Base-by-base conservation (phyloP, 2,329 filamentous ascomycete genomes). In the Neonectria punicea region DNA sequence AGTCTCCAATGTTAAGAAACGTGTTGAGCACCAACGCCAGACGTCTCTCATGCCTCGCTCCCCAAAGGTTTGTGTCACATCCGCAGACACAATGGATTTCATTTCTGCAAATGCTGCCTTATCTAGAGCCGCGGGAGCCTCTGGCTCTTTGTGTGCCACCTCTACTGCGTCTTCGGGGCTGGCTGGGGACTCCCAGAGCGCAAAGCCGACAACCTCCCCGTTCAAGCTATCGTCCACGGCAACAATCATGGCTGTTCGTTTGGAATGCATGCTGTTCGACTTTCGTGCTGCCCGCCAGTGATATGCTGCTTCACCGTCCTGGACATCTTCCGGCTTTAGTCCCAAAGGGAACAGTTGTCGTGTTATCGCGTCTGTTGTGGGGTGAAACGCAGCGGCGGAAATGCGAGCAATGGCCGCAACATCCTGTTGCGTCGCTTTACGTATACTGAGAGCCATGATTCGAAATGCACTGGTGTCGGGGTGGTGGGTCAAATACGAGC, bases 211-310 rank as follows among this genome's bases (percentile, higher is more conserved):
- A 43, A 63, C 34, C 5, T 34, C 18, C 2, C 47, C 53, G 34
- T 59, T 9, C 43, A 39, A 34, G 6, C 30, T 39, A 30, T 53
- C 54, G 3, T 63, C 61, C 3, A 49, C 14, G 1, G 54, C 61
- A 13, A 58, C 54, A 14, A 44, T 58, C 11, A 58, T 47, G 18
- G 47, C 41, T 1, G 18, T 54, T 14, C 61, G 41, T 2, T 53
- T 16, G 2, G 54, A 58, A 2, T 34, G n/a, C 49, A 63, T 28
- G n/a, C n/a, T 63, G 16, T 49, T 30, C 5, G 61, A 53, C 30
- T 63, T 63, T 20, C 61, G 54, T 22, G 61, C 61, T n/a, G 41
- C 47, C 2, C 61, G 54, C 61, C 61, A 63, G 7, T 49, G 22
- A 20, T 46, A 41, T 5, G 61, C 54, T 5, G 39, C 54, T 13